These are phyloP conservation scores for Leishmania guyanensis DNA, from an alignment of 208 protist genomes.

Conservation along the genomic window DNA sequence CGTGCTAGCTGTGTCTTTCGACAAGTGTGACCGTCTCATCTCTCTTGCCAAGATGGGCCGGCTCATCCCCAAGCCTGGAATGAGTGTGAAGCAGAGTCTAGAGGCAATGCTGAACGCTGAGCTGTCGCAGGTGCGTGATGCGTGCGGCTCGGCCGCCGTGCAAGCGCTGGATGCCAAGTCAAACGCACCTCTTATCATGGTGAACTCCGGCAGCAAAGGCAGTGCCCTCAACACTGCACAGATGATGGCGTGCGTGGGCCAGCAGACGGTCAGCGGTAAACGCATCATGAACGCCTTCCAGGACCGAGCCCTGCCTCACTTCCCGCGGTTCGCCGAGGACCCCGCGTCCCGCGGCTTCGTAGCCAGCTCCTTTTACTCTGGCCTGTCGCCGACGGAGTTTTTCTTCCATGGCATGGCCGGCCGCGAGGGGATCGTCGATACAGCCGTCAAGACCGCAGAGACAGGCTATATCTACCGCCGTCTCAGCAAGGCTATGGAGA, in stretches of 20 bases:
- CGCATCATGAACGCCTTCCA: constrained; percentile 98
- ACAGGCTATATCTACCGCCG: constrained; percentile 99
- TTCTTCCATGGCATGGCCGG: constrained; percentile 99
- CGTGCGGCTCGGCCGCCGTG: constrained; percentile 96
- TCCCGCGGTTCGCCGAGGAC: constrained; percentile 85
- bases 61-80: constrained; percentile 94
- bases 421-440: constrained; percentile 98
- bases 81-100: constrained; percentile 94
- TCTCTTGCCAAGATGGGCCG: constrained; percentile 90
- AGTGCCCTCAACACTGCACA: constrained; percentile 99
- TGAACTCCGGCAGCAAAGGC: constrained; percentile 97
- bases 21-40: constrained; percentile 93
- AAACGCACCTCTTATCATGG: constrained; percentile 99
- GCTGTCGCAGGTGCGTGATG: constrained; percentile 97
- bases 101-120: constrained; percentile 95
- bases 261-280: constrained; percentile 98
- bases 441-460: constrained; percentile 99
- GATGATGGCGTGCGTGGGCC: constrained; percentile 99
- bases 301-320: constrained; percentile 98
- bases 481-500: constrained; percentile 99
- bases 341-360: constrained; percentile 98
- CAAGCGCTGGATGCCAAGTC: constrained; percentile 87
- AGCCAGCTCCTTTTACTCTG: constrained; percentile 98
- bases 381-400: constrained; percentile 98
- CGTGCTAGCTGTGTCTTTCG: constrained; percentile 94